Evolutionary conservation across 169 alveolate species (phyloP).

Genomic region (Plasmodium chabaudi): DNA sequence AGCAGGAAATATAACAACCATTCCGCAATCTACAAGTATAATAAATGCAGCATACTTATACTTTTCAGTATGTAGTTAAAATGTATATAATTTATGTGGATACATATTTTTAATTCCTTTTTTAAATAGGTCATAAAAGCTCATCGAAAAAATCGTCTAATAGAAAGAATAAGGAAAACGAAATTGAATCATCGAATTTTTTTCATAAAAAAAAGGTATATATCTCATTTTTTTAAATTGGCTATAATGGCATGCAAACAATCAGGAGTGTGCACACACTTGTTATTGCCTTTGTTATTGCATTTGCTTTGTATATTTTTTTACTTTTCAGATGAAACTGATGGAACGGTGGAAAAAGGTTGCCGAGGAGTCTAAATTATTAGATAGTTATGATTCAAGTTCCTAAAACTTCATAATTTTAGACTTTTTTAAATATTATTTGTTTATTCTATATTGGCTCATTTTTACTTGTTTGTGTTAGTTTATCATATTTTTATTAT

Average conservation of each 20-base stretch:
- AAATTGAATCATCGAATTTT: constrained; percentile 34
- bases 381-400: constrained; percentile 23
- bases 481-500: background rate
- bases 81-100: background rate
- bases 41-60: background rate
- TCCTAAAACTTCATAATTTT: background rate
- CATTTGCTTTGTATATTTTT: background rate
- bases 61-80: background rate
- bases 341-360: constrained; percentile 48
- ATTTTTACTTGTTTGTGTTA: background rate
- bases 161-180: constrained; percentile 16
- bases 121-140: background rate
- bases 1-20: background rate
- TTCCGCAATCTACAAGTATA: too few relatives aligned
- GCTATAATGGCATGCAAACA: background rate
- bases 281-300: background rate
- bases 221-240: background rate
- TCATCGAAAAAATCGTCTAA: background rate
- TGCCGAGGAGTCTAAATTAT: constrained; percentile 46
- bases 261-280: background rate
- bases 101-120: background rate
- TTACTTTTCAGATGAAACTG: constrained; percentile 12
- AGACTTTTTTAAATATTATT: background rate
- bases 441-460: too few relatives aligned
- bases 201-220: constrained; percentile 69